phyloP scores from a whole-genome alignment of 306 rosid species.

The Rosa persica region DNA sequence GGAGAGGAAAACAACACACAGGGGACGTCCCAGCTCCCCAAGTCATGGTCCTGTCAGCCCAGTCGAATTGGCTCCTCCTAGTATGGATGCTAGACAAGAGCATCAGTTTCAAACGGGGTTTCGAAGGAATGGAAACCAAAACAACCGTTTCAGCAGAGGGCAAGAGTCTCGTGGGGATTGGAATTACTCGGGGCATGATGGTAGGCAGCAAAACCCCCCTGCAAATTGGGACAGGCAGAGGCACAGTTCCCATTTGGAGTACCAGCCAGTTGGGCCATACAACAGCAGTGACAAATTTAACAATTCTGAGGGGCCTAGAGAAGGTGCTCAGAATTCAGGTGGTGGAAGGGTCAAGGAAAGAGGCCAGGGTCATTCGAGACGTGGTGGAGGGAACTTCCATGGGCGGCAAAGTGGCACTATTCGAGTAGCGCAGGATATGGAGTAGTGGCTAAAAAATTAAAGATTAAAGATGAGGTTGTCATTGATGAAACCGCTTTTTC shows the following conservation, averaged over 20 bases:
- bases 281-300: constrained; percentile 41
- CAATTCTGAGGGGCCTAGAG: constrained; percentile 54
- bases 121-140: constrained; percentile 62
- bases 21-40: constrained; percentile 55
- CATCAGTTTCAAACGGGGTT: constrained; percentile 54
- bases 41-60: constrained; percentile 37
- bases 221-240: constrained; percentile 69
- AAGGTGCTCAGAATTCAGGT: constrained; percentile 42
- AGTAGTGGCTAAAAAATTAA: constrained; percentile 15
- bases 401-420: constrained; percentile 51
- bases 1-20: constrained; percentile 52
- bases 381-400: constrained; percentile 67
- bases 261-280: constrained; percentile 74
- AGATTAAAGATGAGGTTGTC: constrained; percentile 13
- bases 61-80: constrained; percentile 43
- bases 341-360: constrained; percentile 65
- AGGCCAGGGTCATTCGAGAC: constrained; percentile 65
- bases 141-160: constrained; percentile 52
- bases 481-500: constrained; percentile 25
- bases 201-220: constrained; percentile 50
- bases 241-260: constrained; percentile 60
- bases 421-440: constrained; percentile 46
- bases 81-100: constrained; percentile 54
- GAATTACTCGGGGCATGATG: constrained; percentile 56
- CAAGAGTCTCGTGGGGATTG: constrained; percentile 68